Conservation (phyloP, 345 rosid genomes). For the Eucalyptus globulus region DNA sequence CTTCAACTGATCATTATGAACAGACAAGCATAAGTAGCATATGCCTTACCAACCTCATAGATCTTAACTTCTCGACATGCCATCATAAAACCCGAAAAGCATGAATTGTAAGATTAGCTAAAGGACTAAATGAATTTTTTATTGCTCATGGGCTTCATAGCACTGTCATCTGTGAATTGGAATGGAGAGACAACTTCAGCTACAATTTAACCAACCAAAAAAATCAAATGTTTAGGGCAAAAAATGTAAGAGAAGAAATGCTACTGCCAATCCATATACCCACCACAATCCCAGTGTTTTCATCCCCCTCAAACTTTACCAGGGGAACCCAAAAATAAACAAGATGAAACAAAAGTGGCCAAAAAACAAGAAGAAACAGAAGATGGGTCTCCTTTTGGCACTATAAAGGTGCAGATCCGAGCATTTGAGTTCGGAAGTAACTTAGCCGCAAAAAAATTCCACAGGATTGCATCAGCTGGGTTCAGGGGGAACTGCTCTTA, state of each 20-base stretch:
- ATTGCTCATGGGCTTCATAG: neutral
- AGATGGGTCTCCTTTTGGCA: neutral
- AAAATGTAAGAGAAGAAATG: neutral
- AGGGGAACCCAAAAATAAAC: neutral
- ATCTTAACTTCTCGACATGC: neutral
- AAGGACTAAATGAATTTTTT: neutral
- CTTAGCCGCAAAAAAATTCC: neutral
- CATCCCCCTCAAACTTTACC: neutral
- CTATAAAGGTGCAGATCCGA: neutral
- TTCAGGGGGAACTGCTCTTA: constrained; percentile 74
- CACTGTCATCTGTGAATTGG: neutral
- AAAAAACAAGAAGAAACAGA: neutral
- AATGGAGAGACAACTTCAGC: neutral
- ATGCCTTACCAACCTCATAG: neutral
- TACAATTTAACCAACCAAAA: neutral
- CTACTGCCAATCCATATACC: neutral
- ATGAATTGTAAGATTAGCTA: neutral
- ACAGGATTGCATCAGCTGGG: constrained; percentile 18
- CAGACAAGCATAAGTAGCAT: neutral
- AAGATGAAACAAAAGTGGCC: neutral
- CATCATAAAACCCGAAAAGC: neutral
- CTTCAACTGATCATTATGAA: neutral
- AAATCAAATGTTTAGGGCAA: neutral
- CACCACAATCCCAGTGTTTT: neutral
- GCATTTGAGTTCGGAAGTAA: neutral